Base-by-base conservation (phyloP, 768 basidiomycete genomes). In the Lactifluus subvellereus region DNA sequence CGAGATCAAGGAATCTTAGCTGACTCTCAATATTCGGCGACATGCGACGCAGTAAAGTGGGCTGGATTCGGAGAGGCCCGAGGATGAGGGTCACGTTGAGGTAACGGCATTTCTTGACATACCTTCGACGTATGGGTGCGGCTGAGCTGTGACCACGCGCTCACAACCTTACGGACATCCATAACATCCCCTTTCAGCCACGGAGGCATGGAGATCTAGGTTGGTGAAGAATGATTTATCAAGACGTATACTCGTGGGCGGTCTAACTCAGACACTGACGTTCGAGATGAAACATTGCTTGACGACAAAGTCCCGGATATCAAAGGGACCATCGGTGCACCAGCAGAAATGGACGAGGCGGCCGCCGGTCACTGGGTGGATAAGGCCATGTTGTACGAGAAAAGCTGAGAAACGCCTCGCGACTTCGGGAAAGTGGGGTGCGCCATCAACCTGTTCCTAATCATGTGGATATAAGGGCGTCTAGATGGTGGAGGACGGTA, bases 231-330 rank as follows among this genome's bases (percentile, higher is more conserved):
- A 54, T n/a, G 22, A 59, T 52, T 18, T 38, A 47, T 59, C 58
- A 50, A 65, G 37, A 59, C 57, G 13, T 51, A 56, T 35, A 32
- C 51, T 62, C 63, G 14, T 60, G n/a, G 37, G 59, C 37, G 62
- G 64, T 48, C 51, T 60, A 47, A 57, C 50, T 48, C 60, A 61
- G 61, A 76, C 78, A 59, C 67, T 59, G 54, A 87, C 88, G 73
- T 85, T 83, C 53, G 91, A 93, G 69, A 94, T 90, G 72, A 91
- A 93, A 71, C 87, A 92, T 72, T 94, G 91, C 73, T 94, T 94
- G 54, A 90, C 84, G 60, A 93, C 83, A 68, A 94, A 93, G 74
- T 94, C 88, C 65, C 88, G 80, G 54, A 94, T 73, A 72, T 92
- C 91, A 68, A 83, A 92, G 16, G 91, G 90, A 2, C 91, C 90